A percentile compares a stretch with the other conserved stretches of the same genome.
Evolutionary conservation across 169 alveolate species (phyloP).

Genomic region (Blepharisma undulans): DNA sequence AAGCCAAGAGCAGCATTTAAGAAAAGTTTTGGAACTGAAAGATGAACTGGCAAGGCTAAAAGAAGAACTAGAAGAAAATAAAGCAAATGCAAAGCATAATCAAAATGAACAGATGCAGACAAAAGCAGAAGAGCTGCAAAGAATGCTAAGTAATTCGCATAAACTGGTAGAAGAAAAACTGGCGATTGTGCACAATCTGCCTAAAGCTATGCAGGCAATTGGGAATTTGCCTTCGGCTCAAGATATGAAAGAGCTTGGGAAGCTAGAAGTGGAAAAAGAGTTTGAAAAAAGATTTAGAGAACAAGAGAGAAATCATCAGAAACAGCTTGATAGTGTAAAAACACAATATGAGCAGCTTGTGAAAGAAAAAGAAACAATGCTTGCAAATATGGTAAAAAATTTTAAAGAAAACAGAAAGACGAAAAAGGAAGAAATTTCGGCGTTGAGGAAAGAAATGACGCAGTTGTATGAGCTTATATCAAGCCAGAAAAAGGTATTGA

Average conservation of each 20-base stretch:
- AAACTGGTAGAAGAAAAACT: conserved; percentile 13
- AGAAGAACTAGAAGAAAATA: background rate
- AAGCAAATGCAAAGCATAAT: background rate
- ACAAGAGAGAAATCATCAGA: background rate
- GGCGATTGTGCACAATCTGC: background rate
- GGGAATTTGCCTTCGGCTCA: background rate
- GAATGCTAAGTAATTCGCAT: conserved; percentile 24
- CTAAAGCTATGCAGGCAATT: conserved; percentile 2
- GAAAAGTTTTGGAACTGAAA: conserved; percentile 13
- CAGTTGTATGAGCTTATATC: background rate
- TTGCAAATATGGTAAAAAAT: background rate
- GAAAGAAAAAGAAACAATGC: conserved; percentile 3
- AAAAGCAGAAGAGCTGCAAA: conserved; percentile 13
- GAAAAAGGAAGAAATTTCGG: background rate
- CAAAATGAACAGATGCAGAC: background rate
- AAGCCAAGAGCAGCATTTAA: conserved; percentile 13
- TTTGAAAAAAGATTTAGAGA: background rate
- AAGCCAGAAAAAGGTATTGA: background rate
- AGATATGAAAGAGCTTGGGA: conserved; percentile 18
- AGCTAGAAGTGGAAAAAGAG: background rate
- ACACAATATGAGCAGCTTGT: background rate
- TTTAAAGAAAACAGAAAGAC: conserved; percentile 12
- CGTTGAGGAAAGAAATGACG: conserved; percentile 16
- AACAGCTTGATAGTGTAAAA: background rate
- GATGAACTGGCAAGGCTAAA: background rate